A percentile compares a stretch with the other conserved stretches of the same genome.
Conservation (phyloP, 2,329 filamentous ascomycete species). For the Ascocoryne sarcoides region DNA sequence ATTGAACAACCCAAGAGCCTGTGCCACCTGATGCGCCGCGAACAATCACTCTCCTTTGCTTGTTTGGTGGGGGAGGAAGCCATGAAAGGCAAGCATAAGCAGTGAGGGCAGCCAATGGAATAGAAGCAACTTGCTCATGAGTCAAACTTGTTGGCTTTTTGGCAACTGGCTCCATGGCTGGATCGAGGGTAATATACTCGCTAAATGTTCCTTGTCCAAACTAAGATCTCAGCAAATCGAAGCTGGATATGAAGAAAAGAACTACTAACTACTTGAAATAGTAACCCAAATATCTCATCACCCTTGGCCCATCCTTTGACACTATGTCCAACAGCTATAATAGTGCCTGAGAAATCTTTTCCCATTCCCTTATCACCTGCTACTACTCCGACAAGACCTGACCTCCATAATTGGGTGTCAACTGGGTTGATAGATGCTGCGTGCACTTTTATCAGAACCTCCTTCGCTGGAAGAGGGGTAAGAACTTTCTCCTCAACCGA, state of each 20-base stretch:
- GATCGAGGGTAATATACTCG: slow-evolving; percentile 23
- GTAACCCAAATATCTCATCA: slow-evolving; percentile 30
- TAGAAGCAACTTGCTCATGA: slow-evolving; percentile 35
- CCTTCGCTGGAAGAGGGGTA: slow-evolving; percentile 16
- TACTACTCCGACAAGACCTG: slow-evolving; percentile 18
- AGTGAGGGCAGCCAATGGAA: slow-evolving; percentile 36
- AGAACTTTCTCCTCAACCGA: slow-evolving; percentile 18
- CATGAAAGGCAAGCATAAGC: slow-evolving; percentile 28
- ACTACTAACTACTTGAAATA: slow-evolving; percentile 20
- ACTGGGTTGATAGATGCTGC: slow-evolving; percentile 26
- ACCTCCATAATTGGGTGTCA: slow-evolving; percentile 25
- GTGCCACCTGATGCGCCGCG: slow-evolving; percentile 25
- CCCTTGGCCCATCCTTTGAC: slow-evolving; percentile 28
- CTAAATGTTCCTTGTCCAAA: slow-evolving; percentile 27
- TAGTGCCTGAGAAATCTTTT: slow-evolving; percentile 25
- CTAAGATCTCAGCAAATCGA: slow-evolving; percentile 5
- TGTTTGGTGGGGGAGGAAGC: slow-evolving; percentile 13
- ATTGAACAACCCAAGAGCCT: slow-evolving; percentile 23
- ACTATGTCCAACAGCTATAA: slow-evolving; percentile 28
- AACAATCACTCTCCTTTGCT: slow-evolving; percentile 19
- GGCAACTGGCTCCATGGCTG: slow-evolving; percentile 18
- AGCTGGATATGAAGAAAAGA: neutral
- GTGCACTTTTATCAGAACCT: slow-evolving; percentile 23
- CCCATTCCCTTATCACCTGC: slow-evolving; percentile 26
- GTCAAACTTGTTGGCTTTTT: slow-evolving; percentile 34